phyloP scores from a whole-genome alignment of 1,284 basidiomycete genomes.

The Ustilago trichophora region DNA sequence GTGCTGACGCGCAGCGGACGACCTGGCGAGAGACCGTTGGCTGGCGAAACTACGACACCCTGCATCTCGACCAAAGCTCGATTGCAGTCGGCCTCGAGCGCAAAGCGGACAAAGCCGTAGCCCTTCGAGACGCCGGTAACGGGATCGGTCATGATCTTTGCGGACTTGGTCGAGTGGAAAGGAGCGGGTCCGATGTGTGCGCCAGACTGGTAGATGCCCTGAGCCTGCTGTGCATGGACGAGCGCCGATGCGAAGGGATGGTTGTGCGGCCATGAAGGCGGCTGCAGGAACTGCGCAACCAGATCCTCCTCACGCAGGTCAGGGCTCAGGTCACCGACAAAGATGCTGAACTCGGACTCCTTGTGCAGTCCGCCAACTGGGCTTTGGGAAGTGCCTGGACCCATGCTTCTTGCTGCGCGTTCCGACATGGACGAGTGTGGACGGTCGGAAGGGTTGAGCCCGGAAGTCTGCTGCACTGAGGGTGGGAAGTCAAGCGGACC shows the following conservation, averaged over 20 bases:
- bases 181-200: conserved; percentile 52
- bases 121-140: conserved; percentile 53
- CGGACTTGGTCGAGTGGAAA: conserved; percentile 57
- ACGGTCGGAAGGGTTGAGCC: conserved; percentile 24
- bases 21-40: conserved; percentile 47
- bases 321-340: conserved; percentile 56
- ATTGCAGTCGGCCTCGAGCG: conserved; percentile 51
- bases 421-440: conserved; percentile 50
- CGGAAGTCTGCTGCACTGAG: conserved; percentile 11
- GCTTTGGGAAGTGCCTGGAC: conserved; percentile 21
- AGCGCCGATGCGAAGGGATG: conserved; percentile 58
- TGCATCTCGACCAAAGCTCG: conserved; percentile 65
- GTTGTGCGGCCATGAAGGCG: conserved; percentile 54
- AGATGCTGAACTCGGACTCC: conserved; percentile 55
- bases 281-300: conserved; percentile 56
- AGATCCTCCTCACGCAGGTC: conserved; percentile 62
- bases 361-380: conserved; percentile 26
- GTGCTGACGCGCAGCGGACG: conserved; percentile 58
- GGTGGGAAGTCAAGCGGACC: conserved; percentile 42
- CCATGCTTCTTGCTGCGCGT: conserved; percentile 14
- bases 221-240: conserved; percentile 53
- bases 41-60: conserved; percentile 42
- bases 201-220: conserved; percentile 51
- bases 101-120: conserved; percentile 63
- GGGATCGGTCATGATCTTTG: conserved; percentile 60